Evolutionary conservation across 441 rosid genomes (phyloP).

Genomic region (Euphorbia corollata): DNA sequence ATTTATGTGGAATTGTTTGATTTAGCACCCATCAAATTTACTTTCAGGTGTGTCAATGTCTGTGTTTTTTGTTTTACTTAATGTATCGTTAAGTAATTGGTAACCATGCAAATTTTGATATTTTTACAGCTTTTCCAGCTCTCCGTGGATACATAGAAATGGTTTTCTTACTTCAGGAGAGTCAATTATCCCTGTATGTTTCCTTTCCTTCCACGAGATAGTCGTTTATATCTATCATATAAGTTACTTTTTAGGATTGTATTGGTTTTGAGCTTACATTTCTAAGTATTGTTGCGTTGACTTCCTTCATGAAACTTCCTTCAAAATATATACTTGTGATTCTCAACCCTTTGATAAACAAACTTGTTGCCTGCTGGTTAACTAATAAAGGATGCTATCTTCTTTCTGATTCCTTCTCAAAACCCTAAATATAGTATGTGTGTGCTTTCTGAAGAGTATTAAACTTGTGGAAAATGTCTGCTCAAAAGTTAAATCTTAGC

Average conservation of each 20-base stretch:
- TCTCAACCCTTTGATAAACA: not conserved
- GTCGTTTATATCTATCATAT: not conserved
- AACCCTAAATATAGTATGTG: not conserved
- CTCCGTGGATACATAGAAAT: slow-evolving; percentile 87
- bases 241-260: not conserved
- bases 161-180: slow-evolving; percentile 74
- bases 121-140: slow-evolving; percentile 77
- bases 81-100: slow-evolving; percentile 23
- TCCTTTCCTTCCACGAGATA: slow-evolving; percentile 3
- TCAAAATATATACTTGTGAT: not conserved
- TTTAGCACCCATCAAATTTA: slow-evolving; percentile 69
- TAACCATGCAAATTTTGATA: slow-evolving; percentile 21
- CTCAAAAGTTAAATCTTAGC: no score
- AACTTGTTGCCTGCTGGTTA: not conserved
- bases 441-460: not conserved
- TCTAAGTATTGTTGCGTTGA: not conserved
- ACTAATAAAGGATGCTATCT: not conserved
- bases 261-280: not conserved
- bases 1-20: slow-evolving; percentile 81
- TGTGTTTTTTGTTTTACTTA: slow-evolving; percentile 16
- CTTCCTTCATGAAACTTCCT: not conserved
- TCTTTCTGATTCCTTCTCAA: not conserved
- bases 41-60: slow-evolving; percentile 52
- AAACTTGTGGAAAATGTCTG: not conserved
- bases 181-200: slow-evolving; percentile 81